Evolutionary conservation across 805 yeast genomes (phyloP).

Genomic region (Kodamaea jinghongensis): DNA sequence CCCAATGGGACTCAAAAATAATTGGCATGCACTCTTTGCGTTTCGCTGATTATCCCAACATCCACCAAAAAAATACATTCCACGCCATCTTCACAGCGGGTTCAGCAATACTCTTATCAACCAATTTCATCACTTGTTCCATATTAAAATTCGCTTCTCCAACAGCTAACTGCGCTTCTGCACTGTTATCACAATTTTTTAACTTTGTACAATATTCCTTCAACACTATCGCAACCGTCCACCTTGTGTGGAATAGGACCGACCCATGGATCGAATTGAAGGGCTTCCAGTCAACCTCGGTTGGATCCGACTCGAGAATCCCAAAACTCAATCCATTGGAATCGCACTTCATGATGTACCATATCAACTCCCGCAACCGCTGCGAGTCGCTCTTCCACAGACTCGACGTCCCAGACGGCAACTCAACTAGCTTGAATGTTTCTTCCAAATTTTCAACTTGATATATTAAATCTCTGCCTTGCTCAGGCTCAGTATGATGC

Average conservation of each 20-base stretch:
- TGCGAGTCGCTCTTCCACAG: slow-evolving; percentile 20
- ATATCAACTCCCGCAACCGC: slow-evolving; percentile 27
- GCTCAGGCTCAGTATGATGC: too few species aligned
- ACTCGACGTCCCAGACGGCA: not conserved
- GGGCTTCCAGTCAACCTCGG: slow-evolving; percentile 6
- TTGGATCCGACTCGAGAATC: not conserved
- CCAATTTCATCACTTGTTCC: slow-evolving; percentile 10
- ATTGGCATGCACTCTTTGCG: too few species aligned
- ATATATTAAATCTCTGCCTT: too few species aligned
- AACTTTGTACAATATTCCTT: slow-evolving; percentile 19
- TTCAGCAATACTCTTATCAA: slow-evolving; percentile 7
- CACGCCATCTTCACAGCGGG: slow-evolving; percentile 10
- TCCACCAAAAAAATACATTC: slow-evolving; percentile 7
- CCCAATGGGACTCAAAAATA: too few species aligned
- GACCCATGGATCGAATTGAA: slow-evolving; percentile 7
- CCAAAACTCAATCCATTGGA: not conserved
- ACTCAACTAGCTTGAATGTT: slow-evolving; percentile 2
- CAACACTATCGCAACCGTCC: slow-evolving; percentile 20
- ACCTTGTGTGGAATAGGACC: slow-evolving; percentile 21
- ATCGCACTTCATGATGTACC: slow-evolving; percentile 26
- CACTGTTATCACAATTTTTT: slow-evolving; percentile 1
- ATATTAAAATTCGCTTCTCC: slow-evolving; percentile 10
- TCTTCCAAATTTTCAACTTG: too few species aligned
- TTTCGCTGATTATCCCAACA: too few species aligned
- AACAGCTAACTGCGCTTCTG: slow-evolving; percentile 1